Evolutionary conservation across 2,329 filamentous ascomycete species (phyloP).

Genomic region (Graphium sp.): DNA sequence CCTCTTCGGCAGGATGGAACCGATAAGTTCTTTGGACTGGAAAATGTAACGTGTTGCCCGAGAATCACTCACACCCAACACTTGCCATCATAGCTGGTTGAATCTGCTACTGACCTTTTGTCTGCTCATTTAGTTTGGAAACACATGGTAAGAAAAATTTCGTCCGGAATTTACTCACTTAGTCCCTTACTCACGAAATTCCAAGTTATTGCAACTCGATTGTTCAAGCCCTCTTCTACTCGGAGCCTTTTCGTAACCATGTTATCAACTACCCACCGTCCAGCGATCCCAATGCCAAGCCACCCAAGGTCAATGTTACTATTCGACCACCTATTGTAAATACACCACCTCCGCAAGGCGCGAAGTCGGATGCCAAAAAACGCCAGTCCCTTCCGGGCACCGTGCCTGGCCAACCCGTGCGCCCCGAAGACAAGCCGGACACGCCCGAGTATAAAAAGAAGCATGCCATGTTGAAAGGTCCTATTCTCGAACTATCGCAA

Average conservation of each 20-base stretch:
- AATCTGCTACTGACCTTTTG: conserved; percentile 15
- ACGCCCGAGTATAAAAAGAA: conserved; percentile 98
- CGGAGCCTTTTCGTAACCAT: conserved; percentile 80
- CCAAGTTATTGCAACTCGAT: conserved; percentile 99
- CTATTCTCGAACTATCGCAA: conserved; percentile 68
- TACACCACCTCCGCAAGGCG: conserved; percentile 23
- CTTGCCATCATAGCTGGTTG: not conserved
- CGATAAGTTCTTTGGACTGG: conserved; percentile 95
- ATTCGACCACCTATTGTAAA: conserved; percentile 38
- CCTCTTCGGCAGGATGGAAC: conserved; percentile 74
- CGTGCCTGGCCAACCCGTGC: conserved; percentile 32
- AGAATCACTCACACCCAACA: conserved; percentile 1
- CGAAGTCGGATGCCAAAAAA: conserved; percentile 38
- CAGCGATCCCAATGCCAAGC: conserved; percentile 44
- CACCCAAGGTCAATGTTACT: conserved; percentile 40
- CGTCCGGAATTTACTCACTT: conserved; percentile 1
- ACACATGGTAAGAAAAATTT: conserved; percentile 60
- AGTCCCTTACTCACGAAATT: conserved; percentile 9
- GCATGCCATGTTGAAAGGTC: conserved; percentile 73
- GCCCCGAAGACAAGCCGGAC: conserved; percentile 85
- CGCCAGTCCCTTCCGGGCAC: conserved; percentile 37
- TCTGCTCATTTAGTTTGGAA: conserved; percentile 57
- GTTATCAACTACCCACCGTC: conserved; percentile 81
- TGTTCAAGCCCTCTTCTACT: conserved; percentile 92
- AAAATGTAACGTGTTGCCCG: conserved; percentile 64